Evolutionary conservation across 139 green algal genomes (phyloP), one percentile per base, ranked within the genome.

Genomic region (Marvania coccoides): DNA sequence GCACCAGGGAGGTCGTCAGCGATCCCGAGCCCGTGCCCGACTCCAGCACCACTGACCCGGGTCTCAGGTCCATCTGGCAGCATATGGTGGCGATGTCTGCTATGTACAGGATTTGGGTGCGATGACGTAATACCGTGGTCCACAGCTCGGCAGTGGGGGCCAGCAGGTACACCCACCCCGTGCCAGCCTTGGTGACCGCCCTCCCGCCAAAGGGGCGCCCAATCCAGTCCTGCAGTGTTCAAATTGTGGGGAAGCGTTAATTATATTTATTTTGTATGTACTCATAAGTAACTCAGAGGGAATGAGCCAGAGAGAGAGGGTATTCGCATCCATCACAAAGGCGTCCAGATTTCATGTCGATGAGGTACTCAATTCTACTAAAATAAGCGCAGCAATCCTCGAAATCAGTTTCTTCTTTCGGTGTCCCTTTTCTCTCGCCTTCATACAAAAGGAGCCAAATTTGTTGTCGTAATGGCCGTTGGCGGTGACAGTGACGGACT

Each of bases 1-100:
- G 79, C 6, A 83, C 85, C 24, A 99, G 75, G 1, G 89, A 83
- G 77, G 90, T 85, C 3, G 93, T 98, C 24, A 99, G 76, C 2
- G 85, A 95, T 2, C 87, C 95, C 62, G 80, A 92, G 63, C 95
- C 95, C 0, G 95, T 99, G 53, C 94, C 94, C 24, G 76, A 87
- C 79, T 98, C 92, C 45, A 96, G 71, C 12, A 91, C 78, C 58
- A 56, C 62, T 69, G 51, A 73, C 35, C 94, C 95, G 2, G 91
- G 91, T 3, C 61, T 60, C 57, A 98, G 83, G 42, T 95, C 90
- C 40, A 99, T 74, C 47, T 87, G 72, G 5, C 73, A 61, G 35
- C 77, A 74, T 0, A 97, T 67, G 66, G 95, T 65, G 45, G 55
- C 72, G 66, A 97, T 97, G 74, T 96, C 92, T 8, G 84, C 81